A percentile compares a stretch with the other conserved stretches of the same genome.
Evolutionary conservation across 352 stramenopile species (phyloP).

Genomic region (Phytophthora ohioensis): DNA sequence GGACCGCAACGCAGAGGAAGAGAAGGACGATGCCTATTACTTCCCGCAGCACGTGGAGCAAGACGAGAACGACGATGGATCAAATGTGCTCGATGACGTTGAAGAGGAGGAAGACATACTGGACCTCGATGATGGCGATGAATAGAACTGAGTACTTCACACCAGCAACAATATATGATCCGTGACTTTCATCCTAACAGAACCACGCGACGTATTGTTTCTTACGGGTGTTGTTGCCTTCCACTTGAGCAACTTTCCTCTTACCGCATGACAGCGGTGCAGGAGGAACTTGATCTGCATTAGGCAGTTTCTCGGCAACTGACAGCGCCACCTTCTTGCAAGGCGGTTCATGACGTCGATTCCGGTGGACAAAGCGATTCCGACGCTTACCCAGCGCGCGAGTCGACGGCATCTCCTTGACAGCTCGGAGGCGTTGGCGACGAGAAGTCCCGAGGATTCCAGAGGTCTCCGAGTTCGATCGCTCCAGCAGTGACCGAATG

Average conservation of each 20-base stretch:
- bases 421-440: constrained; percentile 23
- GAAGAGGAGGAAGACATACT: constrained; percentile 61
- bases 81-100: constrained; percentile 52
- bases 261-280: constrained; percentile 13
- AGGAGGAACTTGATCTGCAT: constrained; percentile 27
- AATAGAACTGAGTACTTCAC: constrained; percentile 18
- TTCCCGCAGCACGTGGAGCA: constrained; percentile 45
- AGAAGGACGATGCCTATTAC: constrained; percentile 55
- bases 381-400: constrained; percentile 36
- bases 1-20: constrained; percentile 37
- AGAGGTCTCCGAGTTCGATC: constrained; percentile 23
- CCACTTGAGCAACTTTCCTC: constrained; percentile 55
- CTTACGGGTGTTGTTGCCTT: constrained; percentile 51
- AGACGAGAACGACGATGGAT: constrained; percentile 38
- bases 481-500: constrained; percentile 28
- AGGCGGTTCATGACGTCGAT: constrained; percentile 20
- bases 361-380: constrained; percentile 9
- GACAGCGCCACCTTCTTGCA: constrained; percentile 31
- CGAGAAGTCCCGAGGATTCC: constrained; percentile 1
- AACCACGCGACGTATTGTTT: constrained; percentile 42
- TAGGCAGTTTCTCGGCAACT: constrained; percentile 12
- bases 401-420: constrained; percentile 7
- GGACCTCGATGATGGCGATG: constrained; percentile 60
- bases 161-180: constrained; percentile 14
- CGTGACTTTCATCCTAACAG: constrained; percentile 15